Percentiles rank a stretch among this genome's conserved stretches.
These are phyloP conservation scores for Colletotrichum musae DNA, from an alignment of 2,329 filamentous ascomycete genomes.

Conservation along the genomic window DNA sequence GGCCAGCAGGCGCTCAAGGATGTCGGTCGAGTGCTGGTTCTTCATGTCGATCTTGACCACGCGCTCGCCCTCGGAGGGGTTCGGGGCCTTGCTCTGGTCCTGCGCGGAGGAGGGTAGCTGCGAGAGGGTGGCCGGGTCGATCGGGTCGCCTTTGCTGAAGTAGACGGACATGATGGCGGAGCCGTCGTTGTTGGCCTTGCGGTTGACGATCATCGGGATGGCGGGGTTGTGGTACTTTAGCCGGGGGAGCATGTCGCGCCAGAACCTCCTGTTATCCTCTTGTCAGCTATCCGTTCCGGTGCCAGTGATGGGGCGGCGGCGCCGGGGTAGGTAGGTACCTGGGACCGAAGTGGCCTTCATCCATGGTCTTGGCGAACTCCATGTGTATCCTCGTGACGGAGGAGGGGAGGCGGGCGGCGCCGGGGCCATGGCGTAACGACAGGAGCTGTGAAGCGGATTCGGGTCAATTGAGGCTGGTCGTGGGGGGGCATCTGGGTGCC, in stretches of 20 bases:
- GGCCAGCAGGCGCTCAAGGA: constrained; percentile 73
- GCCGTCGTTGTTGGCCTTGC: constrained; percentile 69
- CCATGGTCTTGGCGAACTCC: constrained; percentile 75
- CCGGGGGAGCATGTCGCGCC: constrained; percentile 83
- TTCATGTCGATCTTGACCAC: constrained; percentile 75
- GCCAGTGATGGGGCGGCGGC: too few species aligned
- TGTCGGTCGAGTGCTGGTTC: constrained; percentile 70
- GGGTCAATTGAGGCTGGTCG: constrained; percentile 42
- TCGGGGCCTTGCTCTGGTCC: constrained; percentile 64
- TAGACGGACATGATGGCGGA: constrained; percentile 77
- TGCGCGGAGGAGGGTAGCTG: constrained; percentile 64
- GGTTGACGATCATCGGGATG: constrained; percentile 85
- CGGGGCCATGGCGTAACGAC: constrained; percentile 82
- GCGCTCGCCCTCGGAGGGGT: constrained; percentile 62
- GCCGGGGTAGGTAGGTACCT: constrained; percentile 67
- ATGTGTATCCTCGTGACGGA: constrained; percentile 83
- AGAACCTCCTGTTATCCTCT: constrained; percentile 80
- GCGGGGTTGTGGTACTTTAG: constrained; percentile 96
- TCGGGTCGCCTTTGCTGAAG: constrained; percentile 60
- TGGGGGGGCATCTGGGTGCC: background rate
- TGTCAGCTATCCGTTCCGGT: constrained; percentile 47
- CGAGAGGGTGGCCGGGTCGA: constrained; percentile 49
- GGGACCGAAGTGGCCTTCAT: constrained; percentile 80
- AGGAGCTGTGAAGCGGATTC: constrained; percentile 71
- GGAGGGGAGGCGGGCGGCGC: constrained; percentile 84